Conservation (phyloP, 2,329 filamentous ascomycete species). For the Verruconis gallopava region DNA sequence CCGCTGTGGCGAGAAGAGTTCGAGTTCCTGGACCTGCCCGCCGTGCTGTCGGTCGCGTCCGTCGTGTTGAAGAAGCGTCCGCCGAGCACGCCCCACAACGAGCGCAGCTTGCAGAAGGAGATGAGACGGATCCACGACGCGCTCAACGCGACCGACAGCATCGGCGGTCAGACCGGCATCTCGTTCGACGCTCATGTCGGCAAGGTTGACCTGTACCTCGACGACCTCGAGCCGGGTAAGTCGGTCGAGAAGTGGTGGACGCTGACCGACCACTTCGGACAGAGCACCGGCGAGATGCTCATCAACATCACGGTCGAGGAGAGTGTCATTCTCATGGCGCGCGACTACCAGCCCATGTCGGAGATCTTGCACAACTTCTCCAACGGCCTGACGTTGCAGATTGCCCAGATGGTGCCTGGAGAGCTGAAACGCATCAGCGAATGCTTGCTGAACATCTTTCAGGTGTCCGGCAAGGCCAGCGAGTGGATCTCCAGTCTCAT, state of each 20-base stretch:
- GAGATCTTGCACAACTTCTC: constrained; percentile 76
- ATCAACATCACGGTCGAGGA: constrained; percentile 77
- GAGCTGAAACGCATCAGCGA: constrained; percentile 74
- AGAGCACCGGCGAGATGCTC: constrained; percentile 69
- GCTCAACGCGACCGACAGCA: constrained; percentile 17
- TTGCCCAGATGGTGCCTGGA: constrained; percentile 64
- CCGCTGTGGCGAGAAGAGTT: constrained; percentile 77
- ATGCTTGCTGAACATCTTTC: constrained; percentile 84
- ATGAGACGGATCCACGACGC: constrained; percentile 28
- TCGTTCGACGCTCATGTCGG: constrained; percentile 44
- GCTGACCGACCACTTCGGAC: constrained; percentile 62
- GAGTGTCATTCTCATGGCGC: constrained; percentile 72
- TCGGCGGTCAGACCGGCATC: constrained; percentile 31
- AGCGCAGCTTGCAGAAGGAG: constrained; percentile 25
- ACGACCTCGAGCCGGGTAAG: constrained; percentile 63
- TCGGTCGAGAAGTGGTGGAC: constrained; percentile 80
- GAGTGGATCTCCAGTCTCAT: constrained; percentile 91
- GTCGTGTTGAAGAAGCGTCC: constrained; percentile 55
- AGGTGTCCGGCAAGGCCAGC: constrained; percentile 69
- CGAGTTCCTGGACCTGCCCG: constrained; percentile 61
- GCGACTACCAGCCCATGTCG: constrained; percentile 73
- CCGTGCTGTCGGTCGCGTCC: constrained; percentile 54
- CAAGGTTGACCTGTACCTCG: constrained; percentile 68
- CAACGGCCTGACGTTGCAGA: constrained; percentile 70
- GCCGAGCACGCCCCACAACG: constrained; percentile 15